Evolutionary conservation across 305 asterid genomes (phyloP).

Genomic region (Striga hermonthica): DNA sequence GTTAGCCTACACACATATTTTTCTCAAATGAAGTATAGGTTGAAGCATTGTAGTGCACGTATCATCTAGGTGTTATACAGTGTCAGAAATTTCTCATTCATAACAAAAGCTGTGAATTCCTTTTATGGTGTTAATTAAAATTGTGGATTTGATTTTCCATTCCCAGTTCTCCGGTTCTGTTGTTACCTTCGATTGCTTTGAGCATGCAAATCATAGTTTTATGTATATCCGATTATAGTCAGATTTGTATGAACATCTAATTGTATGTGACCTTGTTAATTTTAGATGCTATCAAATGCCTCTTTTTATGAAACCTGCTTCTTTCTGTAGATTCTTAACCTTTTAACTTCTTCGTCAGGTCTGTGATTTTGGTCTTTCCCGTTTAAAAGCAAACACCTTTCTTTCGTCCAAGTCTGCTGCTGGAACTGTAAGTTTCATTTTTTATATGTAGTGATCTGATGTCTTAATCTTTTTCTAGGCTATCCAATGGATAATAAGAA

Average conservation of each 20-base stretch:
- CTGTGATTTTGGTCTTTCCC: conserved; percentile 98
- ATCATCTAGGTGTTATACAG: no score
- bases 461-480: conserved; percentile 26
- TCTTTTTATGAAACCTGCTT: background rate
- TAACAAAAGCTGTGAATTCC: conserved; percentile 14
- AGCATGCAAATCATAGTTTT: conserved; percentile 6
- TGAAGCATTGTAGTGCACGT: no score
- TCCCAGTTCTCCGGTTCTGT: conserved; percentile 3
- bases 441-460: conserved; percentile 23
- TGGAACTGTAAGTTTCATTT: conserved; percentile 78
- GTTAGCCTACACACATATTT: no score
- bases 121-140: conserved; percentile 14
- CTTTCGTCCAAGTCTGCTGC: conserved; percentile 98
- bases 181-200: background rate
- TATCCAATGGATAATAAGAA: conserved; percentile 19
- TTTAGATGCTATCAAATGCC: conserved; percentile 5
- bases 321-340: conserved; percentile 27
- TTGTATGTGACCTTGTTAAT: conserved; percentile 17
- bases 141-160: conserved; percentile 14
- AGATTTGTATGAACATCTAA: conserved; percentile 6
- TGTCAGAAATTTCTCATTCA: background rate
- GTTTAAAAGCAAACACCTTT: conserved; percentile 90
- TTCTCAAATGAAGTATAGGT: no score
- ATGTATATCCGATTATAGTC: conserved; percentile 1
- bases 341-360: conserved; percentile 55